Percentiles rank a stretch among this genome's conserved stretches.
Evolutionary conservation across 2,329 filamentous ascomycete genomes (phyloP).

Genomic region (Cercospora beticola): DNA sequence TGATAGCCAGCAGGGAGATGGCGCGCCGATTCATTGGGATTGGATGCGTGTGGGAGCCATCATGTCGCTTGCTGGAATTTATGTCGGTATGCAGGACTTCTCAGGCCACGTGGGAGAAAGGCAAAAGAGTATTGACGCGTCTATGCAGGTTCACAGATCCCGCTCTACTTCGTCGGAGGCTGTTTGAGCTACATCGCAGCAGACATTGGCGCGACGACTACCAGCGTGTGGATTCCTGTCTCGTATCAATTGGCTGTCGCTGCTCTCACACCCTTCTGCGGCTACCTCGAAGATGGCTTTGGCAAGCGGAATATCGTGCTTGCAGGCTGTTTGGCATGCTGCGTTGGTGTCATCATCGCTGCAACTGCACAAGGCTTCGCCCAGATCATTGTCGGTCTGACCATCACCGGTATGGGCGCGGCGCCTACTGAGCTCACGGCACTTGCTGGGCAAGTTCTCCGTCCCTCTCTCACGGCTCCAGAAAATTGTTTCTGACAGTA

Average conservation of each 20-base stretch:
- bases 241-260: slow-evolving; percentile 21
- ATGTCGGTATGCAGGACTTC: neutral
- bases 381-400: slow-evolving; percentile 15
- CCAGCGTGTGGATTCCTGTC: slow-evolving; percentile 19
- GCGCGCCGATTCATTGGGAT: neutral
- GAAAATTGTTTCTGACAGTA: neutral
- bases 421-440: slow-evolving; percentile 22
- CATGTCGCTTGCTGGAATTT: neutral
- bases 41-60: slow-evolving; percentile 4
- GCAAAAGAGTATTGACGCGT: neutral
- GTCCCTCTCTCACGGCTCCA: too few species aligned
- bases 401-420: slow-evolving; percentile 17
- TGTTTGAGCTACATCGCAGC: slow-evolving; percentile 16
- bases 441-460: slow-evolving; percentile 15
- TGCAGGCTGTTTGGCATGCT: slow-evolving; percentile 9
- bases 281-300: slow-evolving; percentile 20
- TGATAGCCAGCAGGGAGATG: slow-evolving; percentile 3
- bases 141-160: slow-evolving; percentile 16
- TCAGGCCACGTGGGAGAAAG: neutral
- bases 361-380: slow-evolving; percentile 18
- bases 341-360: slow-evolving; percentile 18
- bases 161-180: slow-evolving; percentile 20
- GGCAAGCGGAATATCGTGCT: slow-evolving; percentile 19
- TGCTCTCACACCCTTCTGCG: slow-evolving; percentile 20
- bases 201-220: slow-evolving; percentile 13